These are phyloP conservation scores for Blastomyces emzantsi DNA, from an alignment of 2,329 filamentous ascomycete genomes.

Conservation along the genomic window DNA sequence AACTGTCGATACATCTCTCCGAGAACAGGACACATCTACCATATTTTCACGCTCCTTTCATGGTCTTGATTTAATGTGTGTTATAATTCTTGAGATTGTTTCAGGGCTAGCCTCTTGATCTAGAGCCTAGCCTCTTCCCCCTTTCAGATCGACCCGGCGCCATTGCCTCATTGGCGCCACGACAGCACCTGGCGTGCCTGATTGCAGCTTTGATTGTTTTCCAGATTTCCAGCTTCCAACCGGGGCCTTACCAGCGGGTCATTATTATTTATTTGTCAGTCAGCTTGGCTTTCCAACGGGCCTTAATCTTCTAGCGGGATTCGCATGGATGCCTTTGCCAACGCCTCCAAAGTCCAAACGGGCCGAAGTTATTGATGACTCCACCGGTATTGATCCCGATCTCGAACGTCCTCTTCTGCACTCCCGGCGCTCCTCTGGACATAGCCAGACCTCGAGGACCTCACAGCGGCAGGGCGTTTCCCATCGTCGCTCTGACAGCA, in stretches of 20 bases:
- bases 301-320: background rate
- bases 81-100: background rate
- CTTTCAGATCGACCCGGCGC: background rate
- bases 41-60: too few relatives aligned
- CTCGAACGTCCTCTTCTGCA: slow-evolving; percentile 2
- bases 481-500: background rate
- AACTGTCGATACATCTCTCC: too few relatives aligned
- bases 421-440: slow-evolving; percentile 1
- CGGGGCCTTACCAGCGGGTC: background rate
- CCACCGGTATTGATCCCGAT: slow-evolving; percentile 2
- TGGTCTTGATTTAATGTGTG: too few relatives aligned
- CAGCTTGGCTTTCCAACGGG: background rate
- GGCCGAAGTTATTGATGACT: slow-evolving; percentile 7
- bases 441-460: background rate
- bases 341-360: slow-evolving; percentile 2
- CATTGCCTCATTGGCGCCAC: background rate
- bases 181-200: background rate
- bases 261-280: background rate
- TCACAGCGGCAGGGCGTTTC: background rate
- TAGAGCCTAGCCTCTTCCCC: background rate
- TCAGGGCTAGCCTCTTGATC: background rate
- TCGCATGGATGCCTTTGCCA: slow-evolving; percentile 14
- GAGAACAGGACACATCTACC: too few relatives aligned
- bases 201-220: background rate
- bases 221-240: background rate